Evolutionary conservation across 257 asterid genomes (phyloP).

Genomic region (Gentiana dahurica): DNA sequence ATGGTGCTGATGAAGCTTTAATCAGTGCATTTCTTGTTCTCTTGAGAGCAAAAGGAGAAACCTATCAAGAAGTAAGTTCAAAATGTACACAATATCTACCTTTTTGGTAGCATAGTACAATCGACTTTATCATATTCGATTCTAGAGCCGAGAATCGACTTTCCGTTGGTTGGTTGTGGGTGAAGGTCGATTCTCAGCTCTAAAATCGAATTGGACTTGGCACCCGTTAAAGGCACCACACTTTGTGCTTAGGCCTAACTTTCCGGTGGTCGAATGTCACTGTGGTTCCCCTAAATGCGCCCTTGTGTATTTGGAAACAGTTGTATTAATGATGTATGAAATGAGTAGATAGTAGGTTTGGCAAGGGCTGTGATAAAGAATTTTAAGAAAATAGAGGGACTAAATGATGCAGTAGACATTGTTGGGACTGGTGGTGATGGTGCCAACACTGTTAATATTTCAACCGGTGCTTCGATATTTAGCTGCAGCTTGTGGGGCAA

Average conservation of each 20-base stretch:
- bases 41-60: constrained; percentile 94
- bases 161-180: no score
- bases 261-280: no score
- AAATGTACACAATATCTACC: no score
- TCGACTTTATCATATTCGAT: no score
- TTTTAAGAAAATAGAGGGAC: constrained; percentile 53
- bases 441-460: constrained; percentile 69
- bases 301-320: no score
- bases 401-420: constrained; percentile 57
- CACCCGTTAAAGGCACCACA: no score
- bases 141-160: no score
- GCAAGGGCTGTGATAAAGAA: constrained; percentile 71
- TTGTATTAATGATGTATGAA: neutral
- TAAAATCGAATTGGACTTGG: no score
- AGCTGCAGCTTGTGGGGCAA: constrained; percentile 89
- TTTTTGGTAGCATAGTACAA: no score
- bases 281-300: no score
- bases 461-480: constrained; percentile 79
- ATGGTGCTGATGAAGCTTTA: constrained; percentile 73
- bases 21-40: constrained; percentile 94
- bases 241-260: no score
- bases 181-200: no score
- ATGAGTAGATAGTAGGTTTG: constrained; percentile 57
- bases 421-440: constrained; percentile 92
- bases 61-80: constrained; percentile 60